Evolutionary conservation across 2,329 filamentous ascomycete species (phyloP).

Genomic region (Sclerotinia subarctica): DNA sequence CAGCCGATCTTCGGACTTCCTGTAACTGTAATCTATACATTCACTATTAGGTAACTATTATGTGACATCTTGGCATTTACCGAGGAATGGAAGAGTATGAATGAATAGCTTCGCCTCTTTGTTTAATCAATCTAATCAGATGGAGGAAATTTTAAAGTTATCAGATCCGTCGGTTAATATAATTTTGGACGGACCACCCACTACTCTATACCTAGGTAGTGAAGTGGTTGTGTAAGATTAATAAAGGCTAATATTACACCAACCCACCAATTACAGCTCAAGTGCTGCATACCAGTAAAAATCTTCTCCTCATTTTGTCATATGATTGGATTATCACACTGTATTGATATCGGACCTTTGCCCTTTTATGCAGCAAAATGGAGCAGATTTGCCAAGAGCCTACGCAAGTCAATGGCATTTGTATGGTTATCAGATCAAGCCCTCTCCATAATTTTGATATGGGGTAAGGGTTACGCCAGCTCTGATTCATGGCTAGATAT

Average conservation of each 20-base stretch:
- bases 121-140: constrained; percentile 5
- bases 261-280: not conserved
- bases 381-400: not conserved
- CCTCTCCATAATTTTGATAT: constrained; percentile 1
- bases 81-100: not conserved
- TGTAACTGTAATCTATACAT: not conserved
- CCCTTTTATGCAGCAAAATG: not conserved
- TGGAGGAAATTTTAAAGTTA: constrained; percentile 15
- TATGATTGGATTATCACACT: not conserved
- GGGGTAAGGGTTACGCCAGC: not conserved
- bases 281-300: not conserved
- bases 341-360: not conserved
- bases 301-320: not conserved
- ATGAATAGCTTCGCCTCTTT: not conserved
- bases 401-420: not conserved
- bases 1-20: too few species aligned
- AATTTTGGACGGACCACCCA: not conserved
- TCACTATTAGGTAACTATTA: not conserved
- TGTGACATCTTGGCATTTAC: not conserved
- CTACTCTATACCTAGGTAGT: not conserved
- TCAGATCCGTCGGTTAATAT: not conserved
- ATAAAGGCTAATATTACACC: not conserved
- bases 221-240: not conserved
- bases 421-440: not conserved
- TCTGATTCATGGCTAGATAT: not conserved